Evolutionary conservation across 2,329 filamentous ascomycete species (phyloP).

Genomic region (Amphichorda felina): DNA sequence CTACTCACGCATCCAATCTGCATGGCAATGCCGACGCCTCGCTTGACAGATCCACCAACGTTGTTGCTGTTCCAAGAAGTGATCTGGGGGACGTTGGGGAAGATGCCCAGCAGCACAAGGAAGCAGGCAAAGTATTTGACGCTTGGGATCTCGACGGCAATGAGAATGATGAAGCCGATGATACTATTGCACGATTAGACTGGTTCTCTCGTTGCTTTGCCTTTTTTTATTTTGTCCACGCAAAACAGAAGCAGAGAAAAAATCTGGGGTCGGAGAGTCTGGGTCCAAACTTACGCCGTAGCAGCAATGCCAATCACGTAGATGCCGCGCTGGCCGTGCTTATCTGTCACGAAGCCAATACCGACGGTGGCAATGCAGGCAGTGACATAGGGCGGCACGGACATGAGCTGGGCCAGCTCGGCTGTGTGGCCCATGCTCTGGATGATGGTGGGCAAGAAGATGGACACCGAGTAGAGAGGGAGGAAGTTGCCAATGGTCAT

Average conservation of each 20-base stretch:
- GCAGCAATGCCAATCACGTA: too few species aligned
- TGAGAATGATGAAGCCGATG: conserved; percentile 19
- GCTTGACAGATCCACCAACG: conserved; percentile 41
- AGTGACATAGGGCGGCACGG: conserved; percentile 23
- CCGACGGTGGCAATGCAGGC: conserved; percentile 23
- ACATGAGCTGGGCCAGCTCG: conserved; percentile 23
- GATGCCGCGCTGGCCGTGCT: conserved; percentile 20
- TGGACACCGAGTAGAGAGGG: conserved; percentile 24
- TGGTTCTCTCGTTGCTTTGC: too few species aligned
- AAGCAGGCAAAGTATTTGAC: conserved; percentile 37
- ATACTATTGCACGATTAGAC: too few species aligned
- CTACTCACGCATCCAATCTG: conserved; percentile 33
- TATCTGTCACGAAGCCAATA: conserved; percentile 30
- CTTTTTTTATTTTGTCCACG: too few species aligned
- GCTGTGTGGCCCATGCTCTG: conserved; percentile 21
- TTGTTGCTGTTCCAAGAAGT: conserved; percentile 50
- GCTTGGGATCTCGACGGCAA: conserved; percentile 17
- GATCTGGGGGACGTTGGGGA: conserved; percentile 42
- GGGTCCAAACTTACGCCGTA: too few species aligned
- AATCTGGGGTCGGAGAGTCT: too few species aligned
- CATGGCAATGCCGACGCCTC: conserved; percentile 43
- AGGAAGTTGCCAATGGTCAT: conserved; percentile 48
- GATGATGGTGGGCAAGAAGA: conserved; percentile 25
- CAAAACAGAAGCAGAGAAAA: conserved; percentile 19
- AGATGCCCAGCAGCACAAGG: conserved; percentile 25